Percentiles rank a stretch among this genome's conserved stretches.
Evolutionary conservation across 116 monocot species (phyloP).

Genomic region (Phalaenopsis hybrid): DNA sequence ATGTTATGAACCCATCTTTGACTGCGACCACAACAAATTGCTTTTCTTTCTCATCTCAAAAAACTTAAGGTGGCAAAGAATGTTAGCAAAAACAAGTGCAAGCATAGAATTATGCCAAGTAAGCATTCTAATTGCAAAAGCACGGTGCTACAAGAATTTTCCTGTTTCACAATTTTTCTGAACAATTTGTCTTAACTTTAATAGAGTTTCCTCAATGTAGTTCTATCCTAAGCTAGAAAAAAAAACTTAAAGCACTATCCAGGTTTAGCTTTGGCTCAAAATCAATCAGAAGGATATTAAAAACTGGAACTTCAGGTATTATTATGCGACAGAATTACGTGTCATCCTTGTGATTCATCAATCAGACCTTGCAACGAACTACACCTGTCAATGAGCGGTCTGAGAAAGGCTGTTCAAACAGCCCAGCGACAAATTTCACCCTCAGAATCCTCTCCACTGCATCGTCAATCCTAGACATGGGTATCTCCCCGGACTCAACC

Average conservation of each 20-base stretch:
- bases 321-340: background rate
- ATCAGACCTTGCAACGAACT: constrained; percentile 71
- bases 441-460: constrained; percentile 78
- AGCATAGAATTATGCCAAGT: background rate
- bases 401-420: constrained; percentile 82
- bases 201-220: background rate
- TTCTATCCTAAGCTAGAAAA: background rate
- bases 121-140: background rate
- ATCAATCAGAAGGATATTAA: background rate
- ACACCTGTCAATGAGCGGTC: constrained; percentile 49
- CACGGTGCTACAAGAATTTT: background rate
- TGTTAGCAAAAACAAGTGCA: background rate
- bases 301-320: background rate
- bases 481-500: constrained; percentile 75
- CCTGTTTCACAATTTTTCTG: background rate
- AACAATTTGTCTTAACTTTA: background rate
- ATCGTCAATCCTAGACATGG: constrained; percentile 72
- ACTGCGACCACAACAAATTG: background rate
- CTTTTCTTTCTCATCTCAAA: background rate
- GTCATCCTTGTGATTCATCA: background rate
- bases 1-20: background rate
- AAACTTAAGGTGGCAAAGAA: background rate
- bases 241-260: background rate
- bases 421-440: constrained; percentile 76
- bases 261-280: background rate